Evolutionary conservation across 108 stramenopile genomes (phyloP).

Genomic region (Cyclostephanos invisitatus): DNA sequence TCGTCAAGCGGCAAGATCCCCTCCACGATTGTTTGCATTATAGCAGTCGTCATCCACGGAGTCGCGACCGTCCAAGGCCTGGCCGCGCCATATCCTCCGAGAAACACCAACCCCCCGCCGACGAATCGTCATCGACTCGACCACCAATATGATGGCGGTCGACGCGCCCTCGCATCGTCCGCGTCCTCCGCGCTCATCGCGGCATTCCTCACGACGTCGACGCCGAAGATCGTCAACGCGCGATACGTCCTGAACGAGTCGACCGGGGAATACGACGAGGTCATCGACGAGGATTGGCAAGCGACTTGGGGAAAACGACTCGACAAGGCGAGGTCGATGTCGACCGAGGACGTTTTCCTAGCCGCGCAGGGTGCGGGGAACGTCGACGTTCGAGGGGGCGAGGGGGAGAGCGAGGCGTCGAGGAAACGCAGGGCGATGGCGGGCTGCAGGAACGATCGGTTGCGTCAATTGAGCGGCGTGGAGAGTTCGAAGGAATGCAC

Average conservation of each 20-base stretch:
- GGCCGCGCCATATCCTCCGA: not conserved
- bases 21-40: slow-evolving; percentile 2
- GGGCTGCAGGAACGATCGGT: slow-evolving; percentile 49
- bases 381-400: slow-evolving; percentile 41
- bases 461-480: slow-evolving; percentile 35
- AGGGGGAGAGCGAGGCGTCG: slow-evolving; percentile 49
- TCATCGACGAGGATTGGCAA: slow-evolving; percentile 61
- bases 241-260: slow-evolving; percentile 60
- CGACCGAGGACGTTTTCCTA: slow-evolving; percentile 53
- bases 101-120: too few relatives aligned
- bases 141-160: not conserved
- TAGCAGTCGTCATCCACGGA: not conserved
- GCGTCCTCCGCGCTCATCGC: slow-evolving; percentile 1
- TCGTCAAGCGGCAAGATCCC: not conserved
- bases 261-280: slow-evolving; percentile 67
- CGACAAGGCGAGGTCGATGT: slow-evolving; percentile 57
- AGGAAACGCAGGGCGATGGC: slow-evolving; percentile 62
- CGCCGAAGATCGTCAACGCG: slow-evolving; percentile 26
- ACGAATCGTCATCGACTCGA: not conserved
- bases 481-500: slow-evolving; percentile 48
- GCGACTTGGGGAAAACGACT: slow-evolving; percentile 58
- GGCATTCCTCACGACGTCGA: slow-evolving; percentile 5
- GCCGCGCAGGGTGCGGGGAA: slow-evolving; percentile 68
- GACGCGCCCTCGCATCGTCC: slow-evolving; percentile 31
- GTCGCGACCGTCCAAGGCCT: not conserved